Evolutionary conservation across 805 yeast species (phyloP).

Genomic region (Brettanomyces anomalus): DNA sequence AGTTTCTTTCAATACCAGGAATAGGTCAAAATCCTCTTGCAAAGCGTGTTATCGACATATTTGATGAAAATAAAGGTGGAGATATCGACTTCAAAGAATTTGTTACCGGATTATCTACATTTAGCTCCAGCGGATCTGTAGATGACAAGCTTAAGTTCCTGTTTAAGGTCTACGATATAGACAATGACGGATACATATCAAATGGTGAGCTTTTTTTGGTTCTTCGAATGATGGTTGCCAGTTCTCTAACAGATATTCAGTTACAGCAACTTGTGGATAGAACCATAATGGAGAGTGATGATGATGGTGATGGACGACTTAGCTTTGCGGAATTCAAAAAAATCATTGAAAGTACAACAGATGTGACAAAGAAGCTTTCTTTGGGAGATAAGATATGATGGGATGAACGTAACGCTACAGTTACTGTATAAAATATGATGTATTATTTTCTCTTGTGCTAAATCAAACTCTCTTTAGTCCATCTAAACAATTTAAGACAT

Average conservation of each 20-base stretch:
- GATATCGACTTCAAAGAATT: constrained; percentile 94
- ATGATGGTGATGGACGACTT: constrained; percentile 78
- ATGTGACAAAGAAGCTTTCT: constrained; percentile 23
- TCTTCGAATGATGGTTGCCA: constrained; percentile 94
- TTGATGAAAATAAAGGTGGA: constrained; percentile 89
- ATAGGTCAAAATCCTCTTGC: constrained; percentile 88
- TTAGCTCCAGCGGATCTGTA: constrained; percentile 72
- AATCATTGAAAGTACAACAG: constrained; percentile 43
- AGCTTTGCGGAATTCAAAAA: constrained; percentile 80
- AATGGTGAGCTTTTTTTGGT: constrained; percentile 93
- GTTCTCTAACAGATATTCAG: constrained; percentile 75
- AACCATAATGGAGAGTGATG: constrained; percentile 88
- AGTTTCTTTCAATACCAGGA: constrained; percentile 89
- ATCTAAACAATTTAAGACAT: no score
- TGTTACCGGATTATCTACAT: constrained; percentile 58
- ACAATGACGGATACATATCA: constrained; percentile 88
- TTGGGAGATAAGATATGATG: constrained; percentile 20
- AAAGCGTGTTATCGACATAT: constrained; percentile 80
- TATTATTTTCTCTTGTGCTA: no score
- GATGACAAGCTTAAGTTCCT: constrained; percentile 83
- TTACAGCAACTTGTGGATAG: constrained; percentile 96
- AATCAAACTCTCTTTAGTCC: no score
- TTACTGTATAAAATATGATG: constrained; percentile 4
- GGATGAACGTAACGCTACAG: background rate
- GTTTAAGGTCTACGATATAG: constrained; percentile 91